A percentile compares a stretch with the other conserved stretches of the same genome.
Evolutionary conservation across 768 basidiomycete species (phyloP).

Genomic region (Porpolomopsis calyptriformis): DNA sequence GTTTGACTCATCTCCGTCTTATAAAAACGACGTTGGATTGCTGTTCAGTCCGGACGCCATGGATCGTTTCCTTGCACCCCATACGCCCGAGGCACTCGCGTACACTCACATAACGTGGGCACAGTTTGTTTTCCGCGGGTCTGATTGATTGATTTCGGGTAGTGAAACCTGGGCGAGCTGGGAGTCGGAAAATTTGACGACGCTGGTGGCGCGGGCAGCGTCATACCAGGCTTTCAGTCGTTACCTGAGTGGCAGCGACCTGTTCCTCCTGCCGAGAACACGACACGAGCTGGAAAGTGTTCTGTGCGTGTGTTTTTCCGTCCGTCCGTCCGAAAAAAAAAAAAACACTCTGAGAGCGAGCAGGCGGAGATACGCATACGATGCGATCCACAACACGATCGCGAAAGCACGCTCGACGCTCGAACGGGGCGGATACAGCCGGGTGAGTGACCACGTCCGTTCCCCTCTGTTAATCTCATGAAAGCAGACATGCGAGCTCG

Average conservation of each 20-base stretch:
- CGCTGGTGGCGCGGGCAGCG: conserved; percentile 66
- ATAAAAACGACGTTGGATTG: too few relatives aligned
- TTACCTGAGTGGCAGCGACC: conserved; percentile 58
- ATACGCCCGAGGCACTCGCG: conserved; percentile 65
- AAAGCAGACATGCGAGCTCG: not conserved
- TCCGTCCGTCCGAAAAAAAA: too few relatives aligned
- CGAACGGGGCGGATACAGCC: conserved; percentile 41
- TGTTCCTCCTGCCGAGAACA: conserved; percentile 59
- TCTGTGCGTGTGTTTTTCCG: conserved; percentile 36
- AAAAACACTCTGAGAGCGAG: conserved; percentile 8
- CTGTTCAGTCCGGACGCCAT: too few relatives aligned
- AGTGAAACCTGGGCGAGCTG: conserved; percentile 62
- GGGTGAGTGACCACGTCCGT: conserved; percentile 22
- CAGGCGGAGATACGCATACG: conserved; percentile 68
- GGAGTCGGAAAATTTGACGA: conserved; percentile 61
- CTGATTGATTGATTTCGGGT: conserved; percentile 13
- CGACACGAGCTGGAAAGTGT: conserved; percentile 59
- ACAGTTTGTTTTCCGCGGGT: not conserved
- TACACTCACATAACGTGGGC: conserved; percentile 58
- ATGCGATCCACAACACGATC: conserved; percentile 74
- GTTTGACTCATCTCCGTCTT: too few relatives aligned
- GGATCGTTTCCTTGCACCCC: conserved; percentile 64
- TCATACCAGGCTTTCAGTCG: conserved; percentile 72
- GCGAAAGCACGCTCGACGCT: conserved; percentile 55
- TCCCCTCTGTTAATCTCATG: not conserved